Conservation (phyloP, 2,329 filamentous ascomycete species). For the Talaromyces atroroseus region DNA sequence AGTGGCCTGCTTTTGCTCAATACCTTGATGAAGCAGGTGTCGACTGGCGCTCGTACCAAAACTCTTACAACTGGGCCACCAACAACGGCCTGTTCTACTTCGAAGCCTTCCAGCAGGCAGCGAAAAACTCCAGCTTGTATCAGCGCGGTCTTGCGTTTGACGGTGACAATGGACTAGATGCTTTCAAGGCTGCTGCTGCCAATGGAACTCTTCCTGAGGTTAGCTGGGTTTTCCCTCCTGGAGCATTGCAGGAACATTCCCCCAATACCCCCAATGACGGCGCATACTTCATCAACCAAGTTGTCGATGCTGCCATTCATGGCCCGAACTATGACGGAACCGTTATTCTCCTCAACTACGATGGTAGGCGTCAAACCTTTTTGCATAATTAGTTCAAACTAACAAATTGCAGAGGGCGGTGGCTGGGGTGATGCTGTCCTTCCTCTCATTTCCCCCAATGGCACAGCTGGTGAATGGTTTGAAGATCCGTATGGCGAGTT, state of each 20-base stretch:
- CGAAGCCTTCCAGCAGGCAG: slow-evolving; percentile 46
- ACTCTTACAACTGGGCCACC: slow-evolving; percentile 46
- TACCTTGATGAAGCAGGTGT: slow-evolving; percentile 46
- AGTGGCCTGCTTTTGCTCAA: slow-evolving; percentile 50
- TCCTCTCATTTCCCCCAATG: slow-evolving; percentile 46
- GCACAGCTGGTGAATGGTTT: slow-evolving; percentile 50
- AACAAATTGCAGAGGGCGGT: slow-evolving; percentile 40
- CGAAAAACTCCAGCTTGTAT: slow-evolving; percentile 37
- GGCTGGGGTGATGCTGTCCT: slow-evolving; percentile 52
- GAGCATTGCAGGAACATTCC: slow-evolving; percentile 50
- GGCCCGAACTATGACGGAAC: slow-evolving; percentile 47
- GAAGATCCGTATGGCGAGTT: slow-evolving; percentile 41
- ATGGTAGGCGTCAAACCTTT: neutral
- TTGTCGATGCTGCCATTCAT: slow-evolving; percentile 47
- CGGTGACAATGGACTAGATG: slow-evolving; percentile 37
- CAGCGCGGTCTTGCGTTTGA: slow-evolving; percentile 42
- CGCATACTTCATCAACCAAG: slow-evolving; percentile 49
- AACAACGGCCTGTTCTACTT: slow-evolving; percentile 53
- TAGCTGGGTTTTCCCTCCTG: slow-evolving; percentile 46
- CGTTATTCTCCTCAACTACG: slow-evolving; percentile 25
- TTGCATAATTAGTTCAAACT: neutral
- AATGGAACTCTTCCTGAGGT: slow-evolving; percentile 49
- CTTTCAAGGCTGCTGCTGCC: slow-evolving; percentile 48
- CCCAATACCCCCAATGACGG: slow-evolving; percentile 50
- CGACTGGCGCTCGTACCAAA: slow-evolving; percentile 48